Conservation (phyloP, 2,329 filamentous ascomycete genomes). For the Stemphylium beticola region DNA sequence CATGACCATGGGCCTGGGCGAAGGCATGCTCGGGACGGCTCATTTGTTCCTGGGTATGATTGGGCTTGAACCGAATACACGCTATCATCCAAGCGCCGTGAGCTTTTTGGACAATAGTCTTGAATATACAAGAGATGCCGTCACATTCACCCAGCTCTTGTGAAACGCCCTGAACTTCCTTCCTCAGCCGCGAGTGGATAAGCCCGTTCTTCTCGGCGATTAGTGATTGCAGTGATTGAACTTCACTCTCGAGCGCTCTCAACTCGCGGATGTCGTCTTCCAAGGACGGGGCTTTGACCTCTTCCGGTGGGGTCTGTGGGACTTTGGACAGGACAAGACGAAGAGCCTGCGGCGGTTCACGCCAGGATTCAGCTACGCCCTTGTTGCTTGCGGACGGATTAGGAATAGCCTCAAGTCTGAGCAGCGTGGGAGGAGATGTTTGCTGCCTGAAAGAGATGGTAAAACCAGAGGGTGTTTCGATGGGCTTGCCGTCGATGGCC, state of each 20-base stretch:
- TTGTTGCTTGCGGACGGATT: conserved; percentile 36
- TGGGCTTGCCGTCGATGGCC: conserved; percentile 44
- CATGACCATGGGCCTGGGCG: conserved; percentile 22
- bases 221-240: conserved; percentile 46
- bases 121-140: conserved; percentile 51
- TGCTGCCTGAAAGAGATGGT: conserved; percentile 50
- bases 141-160: conserved; percentile 53
- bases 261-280: conserved; percentile 53
- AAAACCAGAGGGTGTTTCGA: conserved; percentile 45
- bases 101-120: conserved; percentile 47
- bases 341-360: conserved; percentile 44
- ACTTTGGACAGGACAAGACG: conserved; percentile 31
- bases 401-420: conserved; percentile 43
- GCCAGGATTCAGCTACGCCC: conserved; percentile 45
- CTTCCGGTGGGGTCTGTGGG: conserved; percentile 1
- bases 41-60: conserved; percentile 29
- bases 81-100: conserved; percentile 42
- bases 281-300: conserved; percentile 27
- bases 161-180: conserved; percentile 42
- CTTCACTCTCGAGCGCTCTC: conserved; percentile 47
- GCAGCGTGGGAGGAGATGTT: conserved; percentile 44
- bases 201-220: conserved; percentile 46
- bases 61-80: conserved; percentile 38
- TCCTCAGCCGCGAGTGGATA: conserved; percentile 40
- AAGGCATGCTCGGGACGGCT: conserved; percentile 32